Evolutionary conservation across 2,329 filamentous ascomycete species (phyloP).

Genomic region (Aureobasidium namibiae): DNA sequence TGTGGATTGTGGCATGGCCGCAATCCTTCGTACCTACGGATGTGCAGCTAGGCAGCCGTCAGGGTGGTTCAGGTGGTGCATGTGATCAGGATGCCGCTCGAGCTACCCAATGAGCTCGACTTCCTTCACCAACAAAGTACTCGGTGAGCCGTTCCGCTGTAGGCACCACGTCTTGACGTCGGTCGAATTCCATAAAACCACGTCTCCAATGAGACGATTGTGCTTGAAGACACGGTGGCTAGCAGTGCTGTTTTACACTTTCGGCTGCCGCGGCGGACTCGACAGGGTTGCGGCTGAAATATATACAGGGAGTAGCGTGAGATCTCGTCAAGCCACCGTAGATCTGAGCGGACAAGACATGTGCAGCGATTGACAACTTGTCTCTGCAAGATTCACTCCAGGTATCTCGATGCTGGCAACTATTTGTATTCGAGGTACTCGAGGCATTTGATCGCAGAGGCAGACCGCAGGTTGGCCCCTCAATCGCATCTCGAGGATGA

Average conservation of each 20-base stretch:
- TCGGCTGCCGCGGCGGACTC: background rate
- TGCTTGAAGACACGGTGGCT: background rate
- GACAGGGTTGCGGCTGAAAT: conserved; percentile 1
- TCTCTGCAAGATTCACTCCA: background rate
- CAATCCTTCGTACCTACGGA: conserved; percentile 4
- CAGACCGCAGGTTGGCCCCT: background rate
- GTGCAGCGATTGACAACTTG: background rate
- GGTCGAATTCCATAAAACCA: background rate
- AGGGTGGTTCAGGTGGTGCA: background rate
- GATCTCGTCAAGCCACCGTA: background rate
- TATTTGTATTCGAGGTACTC: background rate
- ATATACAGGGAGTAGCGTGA: background rate
- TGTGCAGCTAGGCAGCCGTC: conserved; percentile 10
- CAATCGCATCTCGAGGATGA: conserved; percentile 5
- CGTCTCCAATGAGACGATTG: background rate
- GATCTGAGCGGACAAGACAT: background rate
- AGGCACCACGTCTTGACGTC: background rate
- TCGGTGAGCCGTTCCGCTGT: background rate
- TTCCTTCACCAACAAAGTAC: background rate
- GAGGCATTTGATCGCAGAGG: background rate
- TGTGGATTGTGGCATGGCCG: background rate
- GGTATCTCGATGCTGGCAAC: too few relatives aligned
- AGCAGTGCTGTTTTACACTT: background rate
- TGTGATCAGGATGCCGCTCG: background rate
- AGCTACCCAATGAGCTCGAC: conserved; percentile 8